phyloP scores from a whole-genome alignment of 768 basidiomycete species.

The Lepiota subincarnata region DNA sequence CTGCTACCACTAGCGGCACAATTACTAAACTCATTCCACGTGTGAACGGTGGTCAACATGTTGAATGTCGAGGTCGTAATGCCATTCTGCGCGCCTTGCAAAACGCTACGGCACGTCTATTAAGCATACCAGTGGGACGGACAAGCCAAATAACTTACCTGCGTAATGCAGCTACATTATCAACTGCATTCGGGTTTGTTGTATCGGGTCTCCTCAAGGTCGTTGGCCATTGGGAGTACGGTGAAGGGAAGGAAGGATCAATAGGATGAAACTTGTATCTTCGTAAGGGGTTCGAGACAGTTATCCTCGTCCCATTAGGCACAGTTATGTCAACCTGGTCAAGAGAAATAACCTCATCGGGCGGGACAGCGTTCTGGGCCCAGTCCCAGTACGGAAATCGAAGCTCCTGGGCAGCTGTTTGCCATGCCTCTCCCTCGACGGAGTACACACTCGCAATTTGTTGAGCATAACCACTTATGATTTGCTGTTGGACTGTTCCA shows the following conservation, averaged over 20 bases:
- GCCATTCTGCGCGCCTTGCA: slow-evolving; percentile 15
- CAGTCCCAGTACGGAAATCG: slow-evolving; percentile 53
- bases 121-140: too few species aligned
- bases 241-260: too few species aligned
- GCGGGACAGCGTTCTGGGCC: slow-evolving; percentile 38
- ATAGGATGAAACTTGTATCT: too few species aligned
- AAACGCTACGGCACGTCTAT: too few species aligned
- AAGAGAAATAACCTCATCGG: slow-evolving; percentile 33
- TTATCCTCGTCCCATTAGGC: slow-evolving; percentile 21
- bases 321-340: slow-evolving; percentile 29
- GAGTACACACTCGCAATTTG: slow-evolving; percentile 37
- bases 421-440: slow-evolving; percentile 8
- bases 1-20: slow-evolving; percentile 31
- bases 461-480: slow-evolving; percentile 34
- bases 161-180: too few species aligned
- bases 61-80: slow-evolving; percentile 24
- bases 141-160: too few species aligned
- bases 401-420: slow-evolving; percentile 30
- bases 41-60: slow-evolving; percentile 27
- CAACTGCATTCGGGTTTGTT: too few species aligned
- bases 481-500: slow-evolving; percentile 34
- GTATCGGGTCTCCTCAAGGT: too few species aligned
- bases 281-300: too few species aligned
- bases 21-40: slow-evolving; percentile 41
- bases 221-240: too few species aligned